Evolutionary conservation across 495 filamentous ascomycete genomes (phyloP).

Genomic region (Acidiella bohemica): DNA sequence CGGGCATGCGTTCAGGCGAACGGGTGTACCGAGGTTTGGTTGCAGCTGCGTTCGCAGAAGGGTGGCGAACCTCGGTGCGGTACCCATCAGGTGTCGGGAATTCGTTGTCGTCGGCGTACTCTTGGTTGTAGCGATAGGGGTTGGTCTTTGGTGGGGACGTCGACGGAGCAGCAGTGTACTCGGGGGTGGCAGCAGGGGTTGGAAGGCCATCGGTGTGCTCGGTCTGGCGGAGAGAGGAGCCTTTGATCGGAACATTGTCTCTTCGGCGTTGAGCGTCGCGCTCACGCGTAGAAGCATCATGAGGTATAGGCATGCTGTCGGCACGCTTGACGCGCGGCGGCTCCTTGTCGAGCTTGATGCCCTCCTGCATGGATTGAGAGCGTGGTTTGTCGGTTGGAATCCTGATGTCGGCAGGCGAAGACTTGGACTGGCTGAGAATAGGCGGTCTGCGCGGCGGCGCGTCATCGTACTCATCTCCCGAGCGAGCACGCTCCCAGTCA

Average conservation of each 20-base stretch:
- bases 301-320: slow-evolving; percentile 12
- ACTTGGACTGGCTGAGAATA: slow-evolving; percentile 4
- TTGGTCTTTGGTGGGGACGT: slow-evolving; percentile 1
- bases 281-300: neutral
- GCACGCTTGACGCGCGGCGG: slow-evolving; percentile 10
- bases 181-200: slow-evolving; percentile 7
- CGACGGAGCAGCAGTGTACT: neutral
- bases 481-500: neutral
- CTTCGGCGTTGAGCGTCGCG: neutral
- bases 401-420: slow-evolving; percentile 11
- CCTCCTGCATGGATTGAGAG: slow-evolving; percentile 13
- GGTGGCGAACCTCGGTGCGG: slow-evolving; percentile 6
- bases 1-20: slow-evolving; percentile 10
- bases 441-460: slow-evolving; percentile 7
- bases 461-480: slow-evolving; percentile 8
- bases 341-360: slow-evolving; percentile 3
- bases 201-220: slow-evolving; percentile 8
- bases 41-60: neutral
- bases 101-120: slow-evolving; percentile 13
- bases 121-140: slow-evolving; percentile 3
- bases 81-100: slow-evolving; percentile 12
- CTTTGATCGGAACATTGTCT: neutral
- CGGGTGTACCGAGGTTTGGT: slow-evolving; percentile 5
- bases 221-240: slow-evolving; percentile 10
- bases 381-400: slow-evolving; percentile 10